Base-by-base conservation (phyloP, 176 grass and related monocot genomes). In the Neostapfia colusana region DNA sequence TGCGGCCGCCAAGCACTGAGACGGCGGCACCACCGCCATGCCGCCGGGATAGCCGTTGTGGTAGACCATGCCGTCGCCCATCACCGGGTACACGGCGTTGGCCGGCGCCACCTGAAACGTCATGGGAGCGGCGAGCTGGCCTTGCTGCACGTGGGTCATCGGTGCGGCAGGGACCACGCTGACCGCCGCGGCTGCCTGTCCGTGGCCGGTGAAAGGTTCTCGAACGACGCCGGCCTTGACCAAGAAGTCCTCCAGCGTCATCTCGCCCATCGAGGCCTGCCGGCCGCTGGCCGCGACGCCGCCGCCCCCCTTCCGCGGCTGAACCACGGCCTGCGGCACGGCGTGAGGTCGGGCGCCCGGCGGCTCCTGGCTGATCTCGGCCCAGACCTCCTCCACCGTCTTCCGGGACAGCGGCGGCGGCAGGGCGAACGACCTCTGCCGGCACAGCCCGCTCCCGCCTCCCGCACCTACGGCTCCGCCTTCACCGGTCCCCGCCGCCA, bases 321-420 rank as follows among this genome's bases (percentile, higher is more conserved):
- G 43, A 4, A 69, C 43, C 69, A 72, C 41, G 10, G 80, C 79
- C 14, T 67, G 80, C 18, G 67, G 54, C 20, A 60, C 21, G 6
- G 60, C 50, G 18, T 43, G 76, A 24, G 58, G 8, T 6, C 16
- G 46, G 8, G 39, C 24, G 3, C 55, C 80, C 2, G 23, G 48
- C 4, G 17, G 45, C 2, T 43, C 80, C 43, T 78, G 74, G 70
- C 67, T 81, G 43, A 99, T 95, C 61, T 92, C 95, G 8, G 85
- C 81, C 95, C 91, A 92, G 60, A 99, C 95, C 80, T 99, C 95
- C 51, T 99, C 95, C 80, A 95, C 95, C 34, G 91, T 99, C 79
- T 95, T 99, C 80, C 80, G 75, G 9, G 73, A 90, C 71, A 99
- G 27, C 10, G 83, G 89, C 4, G 60, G 65, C 4, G 95, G 91